Percentiles rank a stretch among this genome's conserved stretches.
phyloP scores from a whole-genome alignment of 2,329 filamentous ascomycete genomes.

The Pestalotiopsis sp. region DNA sequence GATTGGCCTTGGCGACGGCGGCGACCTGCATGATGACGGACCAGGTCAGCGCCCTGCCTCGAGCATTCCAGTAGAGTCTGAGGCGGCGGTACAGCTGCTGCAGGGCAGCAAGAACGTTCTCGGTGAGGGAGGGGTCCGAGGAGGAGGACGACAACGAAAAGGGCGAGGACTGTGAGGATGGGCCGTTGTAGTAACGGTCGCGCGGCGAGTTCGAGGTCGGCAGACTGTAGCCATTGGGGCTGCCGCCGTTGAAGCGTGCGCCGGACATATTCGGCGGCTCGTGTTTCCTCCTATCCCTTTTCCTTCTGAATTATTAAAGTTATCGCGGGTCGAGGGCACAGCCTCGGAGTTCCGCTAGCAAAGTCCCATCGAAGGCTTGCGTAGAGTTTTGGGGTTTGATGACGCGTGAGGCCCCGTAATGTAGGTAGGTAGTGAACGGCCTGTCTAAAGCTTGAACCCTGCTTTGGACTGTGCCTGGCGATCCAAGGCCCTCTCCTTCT shows the following conservation, averaged over 20 bases:
- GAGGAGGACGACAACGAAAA: not conserved
- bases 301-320: slow-evolving; percentile 10
- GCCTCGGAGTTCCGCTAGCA: slow-evolving; percentile 4
- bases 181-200: slow-evolving; percentile 18
- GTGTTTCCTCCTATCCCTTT: not conserved
- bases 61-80: slow-evolving; percentile 45
- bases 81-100: slow-evolving; percentile 31
- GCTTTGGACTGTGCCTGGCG: not conserved
- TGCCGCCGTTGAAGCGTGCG: slow-evolving; percentile 34
- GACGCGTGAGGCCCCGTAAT: not conserved
- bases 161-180: slow-evolving; percentile 17
- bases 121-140: slow-evolving; percentile 18
- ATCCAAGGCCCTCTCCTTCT: not conserved
- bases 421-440: not conserved
- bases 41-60: slow-evolving; percentile 38
- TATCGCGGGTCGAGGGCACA: slow-evolving; percentile 25
- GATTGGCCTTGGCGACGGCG: slow-evolving; percentile 43
- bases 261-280: slow-evolving; percentile 33
- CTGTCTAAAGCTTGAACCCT: not conserved
- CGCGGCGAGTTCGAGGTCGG: slow-evolving; percentile 14
- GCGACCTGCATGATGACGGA: slow-evolving; percentile 28
- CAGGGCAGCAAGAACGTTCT: slow-evolving; percentile 35
- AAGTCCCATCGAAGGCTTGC: slow-evolving; percentile 5
- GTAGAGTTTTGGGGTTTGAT: not conserved
- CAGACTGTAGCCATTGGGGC: slow-evolving; percentile 7